Evolutionary conservation across 2,329 filamentous ascomycete species (phyloP).

Genomic region (Colletotrichum sp.): DNA sequence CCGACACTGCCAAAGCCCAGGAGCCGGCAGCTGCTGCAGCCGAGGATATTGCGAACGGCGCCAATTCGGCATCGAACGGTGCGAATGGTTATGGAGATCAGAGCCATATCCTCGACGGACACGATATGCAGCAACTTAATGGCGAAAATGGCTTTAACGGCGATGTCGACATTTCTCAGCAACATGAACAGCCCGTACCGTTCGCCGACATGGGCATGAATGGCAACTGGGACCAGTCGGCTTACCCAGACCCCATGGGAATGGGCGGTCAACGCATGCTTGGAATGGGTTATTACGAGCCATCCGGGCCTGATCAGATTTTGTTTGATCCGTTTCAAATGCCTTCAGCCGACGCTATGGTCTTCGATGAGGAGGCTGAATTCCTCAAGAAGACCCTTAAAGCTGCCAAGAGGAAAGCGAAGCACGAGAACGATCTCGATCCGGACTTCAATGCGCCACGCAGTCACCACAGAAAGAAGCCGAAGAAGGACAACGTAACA

Average conservation of each 20-base stretch:
- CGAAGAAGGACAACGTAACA: slow-evolving; percentile 26
- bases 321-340: slow-evolving; percentile 64
- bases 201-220: slow-evolving; percentile 33
- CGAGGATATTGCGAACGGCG: slow-evolving; percentile 26
- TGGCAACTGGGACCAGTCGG: slow-evolving; percentile 33
- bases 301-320: slow-evolving; percentile 62
- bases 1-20: slow-evolving; percentile 62
- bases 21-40: slow-evolving; percentile 33
- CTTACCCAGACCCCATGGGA: slow-evolving; percentile 56
- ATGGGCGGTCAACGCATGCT: slow-evolving; percentile 54
- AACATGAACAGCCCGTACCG: slow-evolving; percentile 21
- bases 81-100: slow-evolving; percentile 36
- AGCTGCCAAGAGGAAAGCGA: slow-evolving; percentile 57
- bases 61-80: background rate
- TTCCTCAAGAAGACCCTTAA: slow-evolving; percentile 61
- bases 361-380: slow-evolving; percentile 53
- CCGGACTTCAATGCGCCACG: slow-evolving; percentile 56
- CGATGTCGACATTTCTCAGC: background rate
- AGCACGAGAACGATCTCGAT: slow-evolving; percentile 57
- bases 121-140: slow-evolving; percentile 13
- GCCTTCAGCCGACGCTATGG: slow-evolving; percentile 50
- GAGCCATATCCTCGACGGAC: slow-evolving; percentile 35
- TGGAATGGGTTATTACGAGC: slow-evolving; percentile 67
- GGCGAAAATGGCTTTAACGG: slow-evolving; percentile 13
- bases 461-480: slow-evolving; percentile 47